These are phyloP conservation scores for Effrenium voratum DNA, from an alignment of 73 alveolate genomes.

Conservation along the genomic window DNA sequence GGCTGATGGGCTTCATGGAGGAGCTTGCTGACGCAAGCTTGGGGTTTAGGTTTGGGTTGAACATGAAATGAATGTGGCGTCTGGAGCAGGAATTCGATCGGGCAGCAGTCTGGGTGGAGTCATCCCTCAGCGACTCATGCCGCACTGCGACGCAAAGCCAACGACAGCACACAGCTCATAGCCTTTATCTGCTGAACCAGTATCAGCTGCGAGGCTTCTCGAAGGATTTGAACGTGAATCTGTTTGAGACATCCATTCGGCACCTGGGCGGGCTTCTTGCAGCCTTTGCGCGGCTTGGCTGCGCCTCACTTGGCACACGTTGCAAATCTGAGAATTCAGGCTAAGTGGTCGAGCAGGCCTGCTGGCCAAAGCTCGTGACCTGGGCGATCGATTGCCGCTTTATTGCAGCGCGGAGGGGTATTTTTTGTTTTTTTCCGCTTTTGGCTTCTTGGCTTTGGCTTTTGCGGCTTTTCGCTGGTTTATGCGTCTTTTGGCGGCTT, in stretches of 20 bases:
- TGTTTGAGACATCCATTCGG: slow-evolving; percentile 82
- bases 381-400: slow-evolving; percentile 39
- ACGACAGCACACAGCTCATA: background rate
- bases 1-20: slow-evolving; percentile 88
- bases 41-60: background rate
- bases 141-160: background rate
- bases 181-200: background rate
- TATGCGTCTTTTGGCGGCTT: too few relatives aligned
- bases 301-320: background rate
- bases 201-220: slow-evolving; percentile 11
- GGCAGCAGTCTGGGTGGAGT: slow-evolving; percentile 86
- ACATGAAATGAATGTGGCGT: background rate
- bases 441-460: too few relatives aligned
- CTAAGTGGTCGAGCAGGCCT: slow-evolving; percentile 9
- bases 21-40: background rate
- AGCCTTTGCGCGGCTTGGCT: slow-evolving; percentile 57
- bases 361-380: slow-evolving; percentile 52
- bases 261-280: slow-evolving; percentile 91
- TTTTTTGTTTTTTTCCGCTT: too few relatives aligned
- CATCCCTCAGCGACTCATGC: slow-evolving; percentile 25
- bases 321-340: background rate
- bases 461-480: too few relatives aligned
- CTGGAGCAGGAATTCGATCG: slow-evolving; percentile 73
- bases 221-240: slow-evolving; percentile 75
- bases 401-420: too few relatives aligned